Percentiles rank a stretch among this genome's conserved stretches.
These are phyloP conservation scores for Podospora pseudocomata DNA, from an alignment of 495 filamentous ascomycete genomes.

Conservation along the genomic window DNA sequence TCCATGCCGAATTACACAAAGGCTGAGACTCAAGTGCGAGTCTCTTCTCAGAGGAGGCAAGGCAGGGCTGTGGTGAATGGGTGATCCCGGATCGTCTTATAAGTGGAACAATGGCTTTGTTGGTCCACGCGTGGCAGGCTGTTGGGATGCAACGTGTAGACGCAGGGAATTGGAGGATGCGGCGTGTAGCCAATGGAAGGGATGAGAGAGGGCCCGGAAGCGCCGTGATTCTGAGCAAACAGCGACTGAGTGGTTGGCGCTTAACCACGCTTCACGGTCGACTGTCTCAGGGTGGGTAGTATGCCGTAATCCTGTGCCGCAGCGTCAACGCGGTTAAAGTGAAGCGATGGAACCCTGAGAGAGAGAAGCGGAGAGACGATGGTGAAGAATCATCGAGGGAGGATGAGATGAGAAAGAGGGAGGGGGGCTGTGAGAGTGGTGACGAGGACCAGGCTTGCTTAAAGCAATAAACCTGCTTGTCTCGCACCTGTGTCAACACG, in stretches of 20 bases:
- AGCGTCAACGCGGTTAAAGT: neutral
- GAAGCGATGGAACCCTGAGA: slow-evolving; percentile 7
- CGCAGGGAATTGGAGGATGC: slow-evolving; percentile 23
- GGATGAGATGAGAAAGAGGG: slow-evolving; percentile 3
- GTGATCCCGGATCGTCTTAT: slow-evolving; percentile 24
- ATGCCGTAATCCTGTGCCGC: slow-evolving; percentile 15
- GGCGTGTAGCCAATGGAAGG: slow-evolving; percentile 30
- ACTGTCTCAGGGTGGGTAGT: slow-evolving; percentile 6
- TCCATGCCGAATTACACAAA: slow-evolving; percentile 46
- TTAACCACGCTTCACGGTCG: slow-evolving; percentile 22
- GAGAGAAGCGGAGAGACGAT: neutral
- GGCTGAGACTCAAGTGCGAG: slow-evolving; percentile 18
- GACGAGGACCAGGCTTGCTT: slow-evolving; percentile 18
- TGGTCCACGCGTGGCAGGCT: neutral
- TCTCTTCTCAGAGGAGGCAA: slow-evolving; percentile 9
- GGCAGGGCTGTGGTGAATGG: neutral
- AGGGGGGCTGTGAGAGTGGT: neutral
- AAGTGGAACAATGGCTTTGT: slow-evolving; percentile 16
- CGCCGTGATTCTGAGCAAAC: slow-evolving; percentile 32
- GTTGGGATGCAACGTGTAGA: slow-evolving; percentile 4
- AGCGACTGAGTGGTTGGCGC: slow-evolving; percentile 33
- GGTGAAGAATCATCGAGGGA: neutral
- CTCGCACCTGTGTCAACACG: neutral
- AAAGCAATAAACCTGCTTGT: slow-evolving; percentile 5
- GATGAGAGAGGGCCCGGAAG: slow-evolving; percentile 26